phyloP scores from a whole-genome alignment of 2,329 filamentous ascomycete genomes.

The Sphaerulina musiva region DNA sequence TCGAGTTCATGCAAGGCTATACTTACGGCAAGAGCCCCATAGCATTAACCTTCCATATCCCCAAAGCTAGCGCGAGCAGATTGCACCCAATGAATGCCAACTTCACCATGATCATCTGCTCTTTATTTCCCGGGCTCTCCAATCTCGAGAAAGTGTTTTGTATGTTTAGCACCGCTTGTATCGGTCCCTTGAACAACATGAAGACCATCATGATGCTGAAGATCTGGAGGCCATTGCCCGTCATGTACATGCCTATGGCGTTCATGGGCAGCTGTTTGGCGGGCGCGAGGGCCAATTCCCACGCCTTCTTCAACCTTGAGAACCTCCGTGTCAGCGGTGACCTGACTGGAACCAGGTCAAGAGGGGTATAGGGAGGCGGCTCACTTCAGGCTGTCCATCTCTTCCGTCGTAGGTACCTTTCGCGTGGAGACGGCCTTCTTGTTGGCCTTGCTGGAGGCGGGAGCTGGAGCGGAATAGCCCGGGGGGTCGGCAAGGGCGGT shows the following conservation, averaged over 20 bases:
- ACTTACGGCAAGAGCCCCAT: constrained; percentile 92
- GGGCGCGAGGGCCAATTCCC: constrained; percentile 90
- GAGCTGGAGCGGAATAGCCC: constrained; percentile 58
- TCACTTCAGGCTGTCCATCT: constrained; percentile 84
- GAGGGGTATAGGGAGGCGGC: too few relatives aligned
- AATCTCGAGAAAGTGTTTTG: constrained; percentile 87
- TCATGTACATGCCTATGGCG: constrained; percentile 99
- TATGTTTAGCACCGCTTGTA: constrained; percentile 74
- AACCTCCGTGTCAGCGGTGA: too few relatives aligned
- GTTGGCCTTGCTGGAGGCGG: constrained; percentile 17
- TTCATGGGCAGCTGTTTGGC: constrained; percentile 97
- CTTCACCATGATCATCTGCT: constrained; percentile 75
- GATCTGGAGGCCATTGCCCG: constrained; percentile 93
- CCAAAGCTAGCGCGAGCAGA: constrained; percentile 71
- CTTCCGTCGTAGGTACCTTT: constrained; percentile 65
- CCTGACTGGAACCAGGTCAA: too few relatives aligned
- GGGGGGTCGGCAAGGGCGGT: constrained; percentile 71
- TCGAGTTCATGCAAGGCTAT: neutral
- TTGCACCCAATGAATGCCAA: constrained; percentile 83
- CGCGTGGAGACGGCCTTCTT: constrained; percentile 39
- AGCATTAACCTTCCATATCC: constrained; percentile 91
- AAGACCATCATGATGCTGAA: constrained; percentile 99
- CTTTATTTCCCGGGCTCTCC: constrained; percentile 71
- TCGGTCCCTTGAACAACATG: constrained; percentile 95
- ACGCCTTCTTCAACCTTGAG: constrained; percentile 76